Evolutionary conservation across 169 alveolate species (phyloP).

Genomic region (Theileria luwenshuni): DNA sequence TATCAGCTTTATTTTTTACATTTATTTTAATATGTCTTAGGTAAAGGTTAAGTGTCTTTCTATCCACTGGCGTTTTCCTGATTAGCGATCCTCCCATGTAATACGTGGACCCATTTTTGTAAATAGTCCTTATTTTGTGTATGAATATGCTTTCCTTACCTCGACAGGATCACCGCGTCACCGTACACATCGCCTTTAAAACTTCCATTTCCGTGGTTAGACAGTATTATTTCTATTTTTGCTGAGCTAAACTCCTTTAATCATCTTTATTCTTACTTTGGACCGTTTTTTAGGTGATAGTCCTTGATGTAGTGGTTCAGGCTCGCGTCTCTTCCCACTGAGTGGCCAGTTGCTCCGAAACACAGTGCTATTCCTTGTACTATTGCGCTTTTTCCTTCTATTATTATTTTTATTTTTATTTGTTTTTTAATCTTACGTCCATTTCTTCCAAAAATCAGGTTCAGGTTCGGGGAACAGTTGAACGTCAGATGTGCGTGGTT

Average conservation of each 20-base stretch:
- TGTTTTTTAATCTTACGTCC: conserved; percentile 62
- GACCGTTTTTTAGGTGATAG: conserved; percentile 76
- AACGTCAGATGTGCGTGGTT: conserved; percentile 77
- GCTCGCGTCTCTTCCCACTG: conserved; percentile 75
- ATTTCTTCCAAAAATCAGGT: conserved; percentile 77
- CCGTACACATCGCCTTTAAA: conserved; percentile 53
- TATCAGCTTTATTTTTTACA: conserved; percentile 4
- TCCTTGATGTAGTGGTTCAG: conserved; percentile 75
- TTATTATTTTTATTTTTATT: too few species aligned
- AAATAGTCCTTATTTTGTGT: conserved; percentile 12
- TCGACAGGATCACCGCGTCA: conserved; percentile 34
- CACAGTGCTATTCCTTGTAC: conserved; percentile 81
- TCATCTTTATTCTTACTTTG: conserved; percentile 38
- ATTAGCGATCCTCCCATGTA: conserved; percentile 31
- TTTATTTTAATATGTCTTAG: conserved; percentile 57
- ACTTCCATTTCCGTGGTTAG: conserved; percentile 47
- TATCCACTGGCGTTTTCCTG: conserved; percentile 19
- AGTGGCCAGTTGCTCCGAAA: conserved; percentile 76
- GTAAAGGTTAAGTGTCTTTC: conserved; percentile 29
- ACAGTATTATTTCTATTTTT: conserved; percentile 32
- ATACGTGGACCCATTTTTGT: conserved; percentile 38
- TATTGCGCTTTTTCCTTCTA: conserved; percentile 80
- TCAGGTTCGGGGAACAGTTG: conserved; percentile 70
- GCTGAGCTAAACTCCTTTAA: conserved; percentile 44
- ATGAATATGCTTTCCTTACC: conserved; percentile 23